Evolutionary conservation across 306 rosid genomes (phyloP), one percentile per base, ranked within the genome.

Genomic region (Mimosa bimucronata): DNA sequence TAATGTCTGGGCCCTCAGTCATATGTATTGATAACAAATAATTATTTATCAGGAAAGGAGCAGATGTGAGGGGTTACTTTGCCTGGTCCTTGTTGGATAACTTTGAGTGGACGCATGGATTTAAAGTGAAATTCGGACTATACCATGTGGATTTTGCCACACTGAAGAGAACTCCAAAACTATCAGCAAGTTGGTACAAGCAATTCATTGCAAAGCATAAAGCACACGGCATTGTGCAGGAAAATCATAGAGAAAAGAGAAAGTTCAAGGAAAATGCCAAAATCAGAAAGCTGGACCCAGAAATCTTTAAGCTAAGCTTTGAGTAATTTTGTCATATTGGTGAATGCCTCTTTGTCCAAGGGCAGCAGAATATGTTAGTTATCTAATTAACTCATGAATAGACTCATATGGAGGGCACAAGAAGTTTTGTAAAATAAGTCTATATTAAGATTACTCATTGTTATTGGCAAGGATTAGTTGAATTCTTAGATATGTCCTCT

Each of bases 31-130:
- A 62, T 62, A n/a, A 28, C 41, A 62, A 40, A 15, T 5, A 14
- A 31, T 7, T 23, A 25, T 11, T 25, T 82, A 66, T 57, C 77
- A 83, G 87, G 74, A 87, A 83, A 77, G 97, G 93, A 61, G 92
- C 89, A 76, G 87, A 91, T 71, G 93, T 89, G 58, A 85, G 91
- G 78, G 93, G 93, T 29, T 91, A 91, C 81, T 86, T 89, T 61
- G 89, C 8, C 0, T 89, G 97, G 97, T 86, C 97, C 12, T 82
- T 91, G 89, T 93, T 89, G 0, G 93, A 91, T 84, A 82, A 91
- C 77, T 91, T 91, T 14, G 88, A 88, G 81, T 91, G 93, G 93
- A 12, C 0, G 11, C 52, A 28, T 66, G 97, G 97, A 38, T 84
- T 76, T 53, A 7, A 74, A 12, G 74, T 82, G 21, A 78, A 52